Base-by-base conservation (phyloP, 306 rosid genomes). In the Datisca glomerata region DNA sequence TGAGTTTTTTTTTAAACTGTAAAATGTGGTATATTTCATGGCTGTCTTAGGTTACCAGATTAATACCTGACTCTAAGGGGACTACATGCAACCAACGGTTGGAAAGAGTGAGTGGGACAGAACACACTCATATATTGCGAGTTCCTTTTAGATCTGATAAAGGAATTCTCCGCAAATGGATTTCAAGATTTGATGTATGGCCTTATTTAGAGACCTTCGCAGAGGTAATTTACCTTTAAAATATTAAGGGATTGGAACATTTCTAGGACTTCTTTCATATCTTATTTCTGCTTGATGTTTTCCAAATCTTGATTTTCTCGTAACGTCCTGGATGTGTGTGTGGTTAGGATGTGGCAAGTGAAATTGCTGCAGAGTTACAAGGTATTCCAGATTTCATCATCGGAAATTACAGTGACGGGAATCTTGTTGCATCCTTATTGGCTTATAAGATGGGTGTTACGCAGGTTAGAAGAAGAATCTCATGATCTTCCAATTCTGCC, bases 321-420 rank as follows among this genome's bases (percentile, higher is more conserved):
- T 19, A 28, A 12, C 7, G 12, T 44, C 15, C 21, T 10, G 16
- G 32, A 33, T 31, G 24, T 18, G 6, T 35, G 11, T 27, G 2
- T 27, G 21, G 42, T 52, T 75, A 89, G 95, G 97, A 89, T 59
- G 97, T 42, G 24, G 91, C 78, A 1, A 59, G 86, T 60, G 93
- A 89, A 70, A 71, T 89, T 48, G 20, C 47, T 38, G 97, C 93
- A 18, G 86, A 83, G 77, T 64, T 89, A 55, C 86, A 77, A 60
- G 80, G 83, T 38, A 11, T 40, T 56, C 95, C 95, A 24, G 95
- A 89, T 70, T 80, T 89, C 55, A 77, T 89, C 55, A 83, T 83
- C 24, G 93, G 97, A 61, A 89, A 89, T 69, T 89, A 89, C 70
- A 89, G 93, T 65, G 97, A 89, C 6, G 97, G 93, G 29, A 89